Evolutionary conservation across 2,329 filamentous ascomycete genomes (phyloP), one percentile per base, ranked within the genome.

Genomic region (Penicillium sp.): DNA sequence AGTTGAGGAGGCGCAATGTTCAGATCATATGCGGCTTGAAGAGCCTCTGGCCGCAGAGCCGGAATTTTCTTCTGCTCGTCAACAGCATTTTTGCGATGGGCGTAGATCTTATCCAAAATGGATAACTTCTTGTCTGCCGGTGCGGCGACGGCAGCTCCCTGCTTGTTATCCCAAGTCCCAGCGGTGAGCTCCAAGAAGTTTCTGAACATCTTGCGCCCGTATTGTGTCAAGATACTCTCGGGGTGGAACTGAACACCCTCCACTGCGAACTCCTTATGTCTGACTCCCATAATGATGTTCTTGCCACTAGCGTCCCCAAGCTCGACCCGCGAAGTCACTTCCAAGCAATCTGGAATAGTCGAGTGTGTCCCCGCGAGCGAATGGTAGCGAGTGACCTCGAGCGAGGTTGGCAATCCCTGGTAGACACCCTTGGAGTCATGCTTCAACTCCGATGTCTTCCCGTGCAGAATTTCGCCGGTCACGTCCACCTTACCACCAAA

Each of bases 191-290:
- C 82, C 57, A 99, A 77, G 72, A 99, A 99, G 74, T 97, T 99
- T 68, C 86, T 87, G 70, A 99, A 84, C 90, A 99, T 97, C 35
- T 83, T 77, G 35, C 92, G 86, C 4, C 95, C 94, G 55, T 94
- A 86, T 44, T 89, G 91, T 0, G 93, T 97, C 49, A 99, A 78
- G 55, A 99, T 99, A 71, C 93, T 97, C 75, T 99, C 94, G 0
- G 94, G 94, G 65, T 99, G 94, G 66, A 97, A 99, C 70, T 99
- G 94, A 16, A 99, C 94, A 39, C 92, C 94, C 73, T 99, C 94
- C n/a, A 97, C 82, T 2, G 90, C 83, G 66, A 87, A 89, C 68
- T 94, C 84, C 77, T 93, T 96, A 79, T 99, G 94, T 44, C 94
- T 87, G 44, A 99, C 89, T 45, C 94, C 94, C 88, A 97, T 97